Evolutionary conservation across 1,139 yeast species (phyloP), one percentile per base, ranked within the genome.

Genomic region (Protomyces lactucae-debilis): DNA sequence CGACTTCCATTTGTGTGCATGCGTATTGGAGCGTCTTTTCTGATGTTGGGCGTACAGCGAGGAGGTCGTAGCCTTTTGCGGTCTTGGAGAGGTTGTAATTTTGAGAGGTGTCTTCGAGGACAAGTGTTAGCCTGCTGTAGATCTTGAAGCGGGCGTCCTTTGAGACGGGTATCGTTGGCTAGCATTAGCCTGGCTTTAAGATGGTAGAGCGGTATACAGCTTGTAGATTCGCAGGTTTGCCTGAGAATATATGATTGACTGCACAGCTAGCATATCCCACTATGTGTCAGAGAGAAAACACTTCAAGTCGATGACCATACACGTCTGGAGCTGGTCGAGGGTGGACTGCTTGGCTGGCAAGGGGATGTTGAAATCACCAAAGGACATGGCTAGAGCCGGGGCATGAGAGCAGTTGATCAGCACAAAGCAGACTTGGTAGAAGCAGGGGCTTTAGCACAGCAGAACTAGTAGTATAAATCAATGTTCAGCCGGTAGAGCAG

Each of bases 21-120:
- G 95, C 87, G 61, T 87, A 77, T 65, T 88, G 86, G 28, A 93
- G 78, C 4, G 93, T 88, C 72, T 85, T 86, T 72, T 93, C 99
- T 65, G 86, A 83, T 46, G 80, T 73, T 0, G 99, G 99, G 68
- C 86, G 83, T 0, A 92, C 85, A 0, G 97, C 89, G 12, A 93
- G 80, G 3, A 93, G 75, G 73, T 93, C 98, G 73, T 87, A 95
- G 28, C 71, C 70, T 60, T 60, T 65, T 46, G 70, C 46, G 1
- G 63, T 59, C 10, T 52, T 59, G 39, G 57, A 40, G 43, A 57
- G 32, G 25, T 64, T 55, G 45, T 63, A 54, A 45, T 32, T 52
- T 45, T 52, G 16, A 6, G 57, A 61, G 4, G 61, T 52, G 51
- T 61, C 60, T 40, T 55, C 65, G 16, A 53, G 52, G 18, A 56